Conservation (phyloP, 306 rosid species). For the Abrus pulchellus region DNA sequence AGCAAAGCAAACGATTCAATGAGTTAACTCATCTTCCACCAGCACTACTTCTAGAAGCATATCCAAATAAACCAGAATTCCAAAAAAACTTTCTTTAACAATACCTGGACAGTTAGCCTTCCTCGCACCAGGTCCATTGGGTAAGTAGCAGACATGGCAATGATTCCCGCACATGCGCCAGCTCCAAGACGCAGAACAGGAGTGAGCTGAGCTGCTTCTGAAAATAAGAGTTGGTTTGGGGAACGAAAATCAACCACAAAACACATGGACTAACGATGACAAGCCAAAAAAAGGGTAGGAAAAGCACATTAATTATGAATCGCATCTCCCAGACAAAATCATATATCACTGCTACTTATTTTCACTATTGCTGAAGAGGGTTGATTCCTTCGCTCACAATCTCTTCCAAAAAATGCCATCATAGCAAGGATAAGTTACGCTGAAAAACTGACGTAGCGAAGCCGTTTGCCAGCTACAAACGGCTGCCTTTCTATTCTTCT, state of each 20-base stretch:
- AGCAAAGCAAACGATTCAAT: constrained; percentile 15
- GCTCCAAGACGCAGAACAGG: constrained; percentile 80
- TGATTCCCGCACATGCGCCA: constrained; percentile 81
- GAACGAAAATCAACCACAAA: constrained; percentile 9
- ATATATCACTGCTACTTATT: not conserved
- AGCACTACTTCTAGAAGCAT: not conserved
- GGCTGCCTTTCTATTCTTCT: not conserved
- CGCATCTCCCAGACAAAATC: not conserved
- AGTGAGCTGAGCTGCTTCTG: constrained; percentile 77
- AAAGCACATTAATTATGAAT: constrained; percentile 33
- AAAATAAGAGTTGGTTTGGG: not conserved
- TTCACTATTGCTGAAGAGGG: not conserved
- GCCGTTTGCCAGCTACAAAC: constrained; percentile 8
- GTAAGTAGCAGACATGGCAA: constrained; percentile 84
- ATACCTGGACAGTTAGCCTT: constrained; percentile 76
- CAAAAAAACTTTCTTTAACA: not conserved
- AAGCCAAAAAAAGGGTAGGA: not conserved
- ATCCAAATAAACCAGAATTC: constrained; percentile 29
- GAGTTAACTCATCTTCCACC: constrained; percentile 3
- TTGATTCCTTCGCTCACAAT: not conserved
- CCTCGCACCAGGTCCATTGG: constrained; percentile 81
- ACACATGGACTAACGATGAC: not conserved
- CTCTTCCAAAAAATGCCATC: not conserved
- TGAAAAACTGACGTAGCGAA: not conserved
- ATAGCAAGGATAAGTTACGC: not conserved